Conservation (phyloP, 441 rosid species). For the Jatropha podagrica region DNA sequence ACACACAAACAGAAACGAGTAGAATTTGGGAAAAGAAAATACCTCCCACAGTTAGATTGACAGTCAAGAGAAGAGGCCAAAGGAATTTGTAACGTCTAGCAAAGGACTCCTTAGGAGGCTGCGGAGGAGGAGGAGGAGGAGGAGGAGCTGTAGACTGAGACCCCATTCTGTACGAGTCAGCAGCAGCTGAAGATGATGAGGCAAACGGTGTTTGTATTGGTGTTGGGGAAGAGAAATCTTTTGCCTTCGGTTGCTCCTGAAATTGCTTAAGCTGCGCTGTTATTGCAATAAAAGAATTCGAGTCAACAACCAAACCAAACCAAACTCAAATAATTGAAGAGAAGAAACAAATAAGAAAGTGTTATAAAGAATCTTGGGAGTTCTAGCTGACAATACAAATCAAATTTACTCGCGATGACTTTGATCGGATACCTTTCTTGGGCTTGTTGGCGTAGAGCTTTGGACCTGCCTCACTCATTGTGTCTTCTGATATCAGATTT, state of each 20-base stretch:
- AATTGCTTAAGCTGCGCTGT: slow-evolving; percentile 24
- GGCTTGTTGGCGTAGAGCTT: slow-evolving; percentile 82
- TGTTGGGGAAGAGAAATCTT: slow-evolving; percentile 32
- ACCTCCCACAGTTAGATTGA: slow-evolving; percentile 85
- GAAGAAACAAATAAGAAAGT: slow-evolving; percentile 5
- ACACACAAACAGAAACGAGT: neutral
- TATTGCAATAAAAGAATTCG: slow-evolving; percentile 17
- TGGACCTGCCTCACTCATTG: slow-evolving; percentile 59
- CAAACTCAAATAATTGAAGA: slow-evolving; percentile 10
- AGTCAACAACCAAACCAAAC: slow-evolving; percentile 21
- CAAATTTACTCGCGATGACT: neutral
- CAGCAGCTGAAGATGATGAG: slow-evolving; percentile 48
- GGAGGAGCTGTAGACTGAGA: slow-evolving; percentile 43
- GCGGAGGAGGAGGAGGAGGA: slow-evolving; percentile 46
- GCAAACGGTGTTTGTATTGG: slow-evolving; percentile 25
- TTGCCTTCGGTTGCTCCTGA: slow-evolving; percentile 38
- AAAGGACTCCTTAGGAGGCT: slow-evolving; percentile 76
- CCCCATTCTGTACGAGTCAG: slow-evolving; percentile 68
- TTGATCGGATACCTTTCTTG: slow-evolving; percentile 52
- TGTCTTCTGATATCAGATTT: neutral
- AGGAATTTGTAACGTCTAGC: slow-evolving; percentile 79
- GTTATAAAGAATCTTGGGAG: slow-evolving; percentile 11
- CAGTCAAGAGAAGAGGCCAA: slow-evolving; percentile 83
- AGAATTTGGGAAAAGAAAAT: neutral
- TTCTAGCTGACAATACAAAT: slow-evolving; percentile 12